phyloP scores from a whole-genome alignment of 2,329 filamentous ascomycete species.

The Epichloe aotearoae region DNA sequence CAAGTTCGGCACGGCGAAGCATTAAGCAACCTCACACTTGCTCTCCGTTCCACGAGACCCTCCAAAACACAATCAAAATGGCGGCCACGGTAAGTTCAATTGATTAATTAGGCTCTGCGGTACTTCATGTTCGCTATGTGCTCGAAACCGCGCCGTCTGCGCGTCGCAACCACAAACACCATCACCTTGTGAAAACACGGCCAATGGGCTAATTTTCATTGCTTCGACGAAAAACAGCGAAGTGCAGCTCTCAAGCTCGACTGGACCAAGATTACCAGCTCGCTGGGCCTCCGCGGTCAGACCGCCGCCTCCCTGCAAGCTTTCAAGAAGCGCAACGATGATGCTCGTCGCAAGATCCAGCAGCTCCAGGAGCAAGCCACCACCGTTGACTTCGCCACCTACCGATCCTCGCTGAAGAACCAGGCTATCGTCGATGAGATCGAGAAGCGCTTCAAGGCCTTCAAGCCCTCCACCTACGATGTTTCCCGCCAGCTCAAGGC shows the following conservation, averaged over 20 bases:
- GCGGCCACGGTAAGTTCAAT: conserved; percentile 46
- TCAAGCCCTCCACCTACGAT: conserved; percentile 91
- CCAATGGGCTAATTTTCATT: conserved; percentile 42
- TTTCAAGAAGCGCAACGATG: conserved; percentile 99
- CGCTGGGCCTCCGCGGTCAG: conserved; percentile 91
- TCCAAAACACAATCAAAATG: conserved; percentile 45
- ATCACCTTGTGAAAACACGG: not conserved
- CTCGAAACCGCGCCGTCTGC: not conserved
- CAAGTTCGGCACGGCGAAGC: conserved; percentile 33
- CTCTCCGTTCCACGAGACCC: conserved; percentile 34
- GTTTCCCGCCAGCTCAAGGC: conserved; percentile 89
- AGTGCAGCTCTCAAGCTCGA: conserved; percentile 98
- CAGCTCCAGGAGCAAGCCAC: conserved; percentile 72
- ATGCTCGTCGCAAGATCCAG: conserved; percentile 87
- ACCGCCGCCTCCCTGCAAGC: conserved; percentile 81
- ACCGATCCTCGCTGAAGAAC: conserved; percentile 92
- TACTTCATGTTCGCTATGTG: not conserved
- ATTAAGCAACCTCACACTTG: conserved; percentile 33
- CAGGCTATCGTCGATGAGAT: conserved; percentile 90
- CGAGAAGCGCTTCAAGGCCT: conserved; percentile 83
- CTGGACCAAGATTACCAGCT: conserved; percentile 89
- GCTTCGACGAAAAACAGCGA: conserved; percentile 45
- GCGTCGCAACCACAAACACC: not conserved
- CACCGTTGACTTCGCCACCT: conserved; percentile 83
- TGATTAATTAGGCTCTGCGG: not conserved